Conservation (phyloP, 805 yeast species). For the baker's yeast (Saccharomyces cerevisiae) region DNA sequence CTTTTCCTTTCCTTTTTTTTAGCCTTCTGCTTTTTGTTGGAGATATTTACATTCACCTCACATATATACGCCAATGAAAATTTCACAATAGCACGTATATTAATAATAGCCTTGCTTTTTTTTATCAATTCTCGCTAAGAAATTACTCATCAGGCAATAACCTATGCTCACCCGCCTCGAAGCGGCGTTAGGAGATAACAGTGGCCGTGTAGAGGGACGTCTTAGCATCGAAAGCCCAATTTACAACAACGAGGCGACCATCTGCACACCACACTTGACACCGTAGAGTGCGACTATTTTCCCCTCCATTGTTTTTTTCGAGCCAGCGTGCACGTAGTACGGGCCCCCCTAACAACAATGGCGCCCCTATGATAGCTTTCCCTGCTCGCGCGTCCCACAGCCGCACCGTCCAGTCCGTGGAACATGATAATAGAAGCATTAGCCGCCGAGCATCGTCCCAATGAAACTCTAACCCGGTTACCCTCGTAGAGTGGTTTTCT, state of each 20-base stretch:
- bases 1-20: not conserved
- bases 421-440: constrained; percentile 13
- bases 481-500: constrained; percentile 13
- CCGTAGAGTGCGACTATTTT: not conserved
- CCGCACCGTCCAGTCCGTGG: constrained; percentile 21
- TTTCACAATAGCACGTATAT: not conserved
- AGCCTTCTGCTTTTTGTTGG: not conserved
- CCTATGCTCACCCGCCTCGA: not conserved
- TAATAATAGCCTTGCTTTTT: not conserved
- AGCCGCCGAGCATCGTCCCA: constrained; percentile 4
- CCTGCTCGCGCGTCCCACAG: constrained; percentile 18
- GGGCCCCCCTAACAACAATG: not conserved
- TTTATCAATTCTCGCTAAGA: not conserved
- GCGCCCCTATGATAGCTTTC: not conserved
- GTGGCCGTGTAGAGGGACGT: not conserved
- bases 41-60: not conserved
- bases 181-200: not conserved
- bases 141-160: not conserved
- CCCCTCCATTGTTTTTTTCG: not conserved
- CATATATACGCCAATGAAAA: not conserved
- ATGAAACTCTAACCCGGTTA: constrained; percentile 13
- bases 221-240: not conserved
- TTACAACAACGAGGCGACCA: not conserved
- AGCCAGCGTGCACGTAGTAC: not conserved
- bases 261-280: not conserved